Conservation (phyloP, 1,139 yeast species). For the Blastobotrys buckinghamii region DNA sequence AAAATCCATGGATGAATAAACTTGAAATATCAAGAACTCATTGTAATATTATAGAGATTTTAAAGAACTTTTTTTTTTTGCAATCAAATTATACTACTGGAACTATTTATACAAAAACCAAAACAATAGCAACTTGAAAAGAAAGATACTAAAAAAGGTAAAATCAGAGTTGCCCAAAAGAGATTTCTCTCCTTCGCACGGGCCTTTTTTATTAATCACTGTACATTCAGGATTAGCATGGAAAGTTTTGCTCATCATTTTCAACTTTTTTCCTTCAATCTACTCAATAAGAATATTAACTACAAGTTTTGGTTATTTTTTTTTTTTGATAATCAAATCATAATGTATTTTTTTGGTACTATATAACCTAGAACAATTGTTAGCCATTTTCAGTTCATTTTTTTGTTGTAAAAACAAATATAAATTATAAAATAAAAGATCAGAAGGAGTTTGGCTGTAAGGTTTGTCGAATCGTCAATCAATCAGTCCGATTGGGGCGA, state of each 20-base stretch:
- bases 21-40: no score
- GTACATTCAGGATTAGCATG: constrained; percentile 29
- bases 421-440: constrained; percentile 1
- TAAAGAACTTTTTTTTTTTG: no score
- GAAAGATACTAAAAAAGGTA: neutral
- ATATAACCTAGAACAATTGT: neutral
- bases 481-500: constrained; percentile 56
- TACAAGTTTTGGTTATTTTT: neutral
- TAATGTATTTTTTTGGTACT: neutral
- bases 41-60: no score
- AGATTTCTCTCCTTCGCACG: neutral
- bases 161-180: neutral
- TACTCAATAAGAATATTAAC: neutral
- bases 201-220: constrained; percentile 15
- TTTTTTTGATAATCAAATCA: neutral
- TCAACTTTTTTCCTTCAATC: neutral
- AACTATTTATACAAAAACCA: no score
- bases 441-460: constrained; percentile 37
- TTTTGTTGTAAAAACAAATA: neutral
- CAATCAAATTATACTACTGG: no score
- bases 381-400: neutral
- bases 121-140: no score
- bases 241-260: constrained; percentile 16
- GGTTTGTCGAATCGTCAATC: constrained; percentile 49
- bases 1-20: no score